Percentiles rank a stretch among this genome's conserved stretches.
Conservation (phyloP, 345 rosid species). For the Ceriops zippeliana region DNA sequence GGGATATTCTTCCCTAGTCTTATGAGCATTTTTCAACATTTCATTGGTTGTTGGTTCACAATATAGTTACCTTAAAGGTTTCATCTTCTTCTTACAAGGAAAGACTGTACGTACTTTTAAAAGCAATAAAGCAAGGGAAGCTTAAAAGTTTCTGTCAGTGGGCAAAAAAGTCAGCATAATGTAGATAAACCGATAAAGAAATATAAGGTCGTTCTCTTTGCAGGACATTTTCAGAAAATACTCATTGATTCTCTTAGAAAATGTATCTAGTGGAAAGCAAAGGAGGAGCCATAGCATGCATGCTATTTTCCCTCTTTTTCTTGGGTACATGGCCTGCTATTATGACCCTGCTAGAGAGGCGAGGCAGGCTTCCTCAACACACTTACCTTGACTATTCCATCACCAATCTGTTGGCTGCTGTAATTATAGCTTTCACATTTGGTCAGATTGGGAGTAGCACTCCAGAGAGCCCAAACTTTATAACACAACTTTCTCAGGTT, state of each 20-base stretch:
- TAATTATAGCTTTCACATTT: constrained; percentile 64
- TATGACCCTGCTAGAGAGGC: constrained; percentile 67
- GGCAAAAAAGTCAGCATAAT: no score
- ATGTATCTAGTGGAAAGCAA: constrained; percentile 84
- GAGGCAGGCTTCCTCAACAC: constrained; percentile 94
- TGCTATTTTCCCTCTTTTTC: constrained; percentile 64
- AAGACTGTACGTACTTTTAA: no score
- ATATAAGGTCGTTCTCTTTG: not conserved
- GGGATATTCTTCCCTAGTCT: no score
- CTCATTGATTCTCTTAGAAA: constrained; percentile 18
- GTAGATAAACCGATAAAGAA: no score
- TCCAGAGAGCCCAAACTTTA: constrained; percentile 46
- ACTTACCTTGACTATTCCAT: constrained; percentile 82
- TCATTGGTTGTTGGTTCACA: no score
- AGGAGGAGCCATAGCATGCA: constrained; percentile 79
- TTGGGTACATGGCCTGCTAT: constrained; percentile 92
- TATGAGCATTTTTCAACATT: no score
- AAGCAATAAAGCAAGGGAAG: no score
- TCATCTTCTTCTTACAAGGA: no score
- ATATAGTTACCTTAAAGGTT: no score
- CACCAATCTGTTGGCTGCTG: constrained; percentile 71
- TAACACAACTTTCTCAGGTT: constrained; percentile 65
- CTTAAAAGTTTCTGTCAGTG: no score
- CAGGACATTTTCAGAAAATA: constrained; percentile 23
- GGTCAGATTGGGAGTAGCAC: constrained; percentile 53